These are phyloP conservation scores for Gnomoniopsis sp. DNA, from an alignment of 2,329 filamentous ascomycete species.

Conservation along the genomic window DNA sequence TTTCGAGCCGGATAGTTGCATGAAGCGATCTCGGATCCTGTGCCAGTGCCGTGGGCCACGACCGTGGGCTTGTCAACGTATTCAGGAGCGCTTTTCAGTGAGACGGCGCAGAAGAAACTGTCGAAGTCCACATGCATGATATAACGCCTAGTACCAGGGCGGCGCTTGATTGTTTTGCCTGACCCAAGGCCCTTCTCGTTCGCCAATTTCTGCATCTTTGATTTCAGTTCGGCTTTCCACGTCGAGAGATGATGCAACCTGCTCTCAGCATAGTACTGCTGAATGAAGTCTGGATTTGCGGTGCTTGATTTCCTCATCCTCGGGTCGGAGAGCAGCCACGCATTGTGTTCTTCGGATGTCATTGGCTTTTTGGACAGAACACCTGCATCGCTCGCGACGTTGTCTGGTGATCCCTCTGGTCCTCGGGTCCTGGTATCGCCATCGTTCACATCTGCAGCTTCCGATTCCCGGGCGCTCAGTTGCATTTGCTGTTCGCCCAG, in stretches of 20 bases:
- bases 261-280: conserved; percentile 93
- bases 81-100: conserved; percentile 72
- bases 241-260: conserved; percentile 91
- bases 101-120: conserved; percentile 96
- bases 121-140: conserved; percentile 97
- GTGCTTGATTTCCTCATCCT: conserved; percentile 84
- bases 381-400: background rate
- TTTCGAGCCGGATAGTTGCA: conserved; percentile 91
- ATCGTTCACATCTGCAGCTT: background rate
- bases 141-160: conserved; percentile 68
- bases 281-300: conserved; percentile 87
- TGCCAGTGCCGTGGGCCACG: conserved; percentile 82
- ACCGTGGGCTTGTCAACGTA: conserved; percentile 76
- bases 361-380: conserved; percentile 35
- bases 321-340: conserved; percentile 77
- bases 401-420: background rate
- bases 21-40: conserved; percentile 91
- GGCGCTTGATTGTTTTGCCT: conserved; percentile 44
- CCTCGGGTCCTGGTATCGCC: background rate
- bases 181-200: conserved; percentile 57
- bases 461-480: background rate
- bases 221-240: conserved; percentile 94
- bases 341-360: conserved; percentile 93
- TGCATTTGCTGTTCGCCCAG: background rate
- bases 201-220: conserved; percentile 77